Evolutionary conservation across 164 flowering plant genomes (phyloP).

Genomic region (Tetrastigma voinierianum): DNA sequence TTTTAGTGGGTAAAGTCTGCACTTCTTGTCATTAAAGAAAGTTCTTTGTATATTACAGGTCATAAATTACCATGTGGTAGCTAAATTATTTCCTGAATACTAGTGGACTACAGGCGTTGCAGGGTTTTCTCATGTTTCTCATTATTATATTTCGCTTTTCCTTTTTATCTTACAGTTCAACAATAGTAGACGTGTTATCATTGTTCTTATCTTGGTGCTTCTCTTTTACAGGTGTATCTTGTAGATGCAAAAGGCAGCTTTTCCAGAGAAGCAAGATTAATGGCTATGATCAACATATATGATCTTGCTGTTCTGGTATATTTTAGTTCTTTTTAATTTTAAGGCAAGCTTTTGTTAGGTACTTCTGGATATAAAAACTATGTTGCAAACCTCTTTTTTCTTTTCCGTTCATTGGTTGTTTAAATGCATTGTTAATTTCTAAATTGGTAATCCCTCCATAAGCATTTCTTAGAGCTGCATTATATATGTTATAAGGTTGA

Average conservation of each 20-base stretch:
- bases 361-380: no score
- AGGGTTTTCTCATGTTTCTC: conserved; percentile 46
- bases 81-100: conserved; percentile 73
- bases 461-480: no score
- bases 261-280: conserved; percentile 63
- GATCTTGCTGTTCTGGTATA: conserved; percentile 87
- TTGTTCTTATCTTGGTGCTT: not conserved
- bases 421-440: no score
- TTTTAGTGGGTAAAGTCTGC: not conserved
- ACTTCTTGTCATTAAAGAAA: not conserved
- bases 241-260: conserved; percentile 61
- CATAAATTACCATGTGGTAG: conserved; percentile 87
- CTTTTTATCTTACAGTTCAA: not conserved
- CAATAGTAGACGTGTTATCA: not conserved
- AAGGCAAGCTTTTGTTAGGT: not conserved
- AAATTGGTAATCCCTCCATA: no score
- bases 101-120: conserved; percentile 75
- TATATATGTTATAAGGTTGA: no score
- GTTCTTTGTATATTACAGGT: conserved; percentile 42
- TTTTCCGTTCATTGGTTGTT: no score
- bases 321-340: not conserved
- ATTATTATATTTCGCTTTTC: not conserved
- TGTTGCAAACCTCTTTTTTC: no score
- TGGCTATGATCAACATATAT: conserved; percentile 74
- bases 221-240: conserved; percentile 48